Conservation (phyloP, 2,329 filamentous ascomycete genomes). For the Hymenoscyphus linearis region DNA sequence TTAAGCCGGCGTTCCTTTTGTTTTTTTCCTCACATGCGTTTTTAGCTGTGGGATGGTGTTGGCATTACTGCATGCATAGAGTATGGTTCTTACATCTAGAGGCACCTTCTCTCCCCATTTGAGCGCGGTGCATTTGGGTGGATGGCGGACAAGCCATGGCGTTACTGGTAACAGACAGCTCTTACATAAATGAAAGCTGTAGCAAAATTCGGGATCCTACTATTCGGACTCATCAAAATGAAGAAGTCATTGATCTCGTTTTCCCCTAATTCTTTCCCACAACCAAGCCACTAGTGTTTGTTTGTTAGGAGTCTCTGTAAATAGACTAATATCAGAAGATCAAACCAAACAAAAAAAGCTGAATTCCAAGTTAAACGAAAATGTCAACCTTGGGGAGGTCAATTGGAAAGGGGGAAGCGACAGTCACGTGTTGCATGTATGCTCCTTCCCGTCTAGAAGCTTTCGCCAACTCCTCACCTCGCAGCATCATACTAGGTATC, state of each 20-base stretch:
- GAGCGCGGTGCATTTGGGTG: background rate
- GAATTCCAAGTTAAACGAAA: background rate
- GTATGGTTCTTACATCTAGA: background rate
- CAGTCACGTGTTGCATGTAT: background rate
- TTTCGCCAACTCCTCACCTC: background rate
- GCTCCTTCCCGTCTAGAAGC: background rate
- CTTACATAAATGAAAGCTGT: background rate
- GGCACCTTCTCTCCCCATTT: background rate
- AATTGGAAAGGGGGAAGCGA: background rate
- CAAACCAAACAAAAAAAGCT: background rate
- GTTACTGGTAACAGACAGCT: background rate
- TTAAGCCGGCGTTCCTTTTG: conserved; percentile 1
- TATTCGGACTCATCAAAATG: background rate
- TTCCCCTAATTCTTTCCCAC: background rate
- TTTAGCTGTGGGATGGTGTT: background rate
- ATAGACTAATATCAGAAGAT: background rate
- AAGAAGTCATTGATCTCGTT: background rate
- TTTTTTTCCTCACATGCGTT: background rate
- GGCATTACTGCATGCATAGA: background rate
- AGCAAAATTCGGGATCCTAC: background rate
- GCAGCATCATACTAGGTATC: background rate
- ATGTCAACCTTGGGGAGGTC: background rate
- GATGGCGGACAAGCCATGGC: background rate
- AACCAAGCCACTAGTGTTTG: background rate
- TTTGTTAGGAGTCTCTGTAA: background rate